Conservation (phyloP, 768 basidiomycete genomes). For the Stropharia rugosoannulata region DNA sequence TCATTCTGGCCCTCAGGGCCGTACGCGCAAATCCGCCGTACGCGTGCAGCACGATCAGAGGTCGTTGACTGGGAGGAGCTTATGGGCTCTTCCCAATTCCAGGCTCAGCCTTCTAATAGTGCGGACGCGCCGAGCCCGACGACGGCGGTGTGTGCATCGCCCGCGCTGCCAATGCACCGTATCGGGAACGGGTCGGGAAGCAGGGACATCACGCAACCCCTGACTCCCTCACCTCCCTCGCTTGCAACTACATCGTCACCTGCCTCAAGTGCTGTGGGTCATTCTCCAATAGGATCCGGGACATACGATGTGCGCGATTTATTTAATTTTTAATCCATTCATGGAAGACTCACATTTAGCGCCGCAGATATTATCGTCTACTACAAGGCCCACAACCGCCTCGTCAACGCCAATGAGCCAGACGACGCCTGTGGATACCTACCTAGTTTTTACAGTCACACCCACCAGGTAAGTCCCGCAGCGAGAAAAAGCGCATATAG, state of each 20-base stretch:
- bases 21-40: background rate
- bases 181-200: background rate
- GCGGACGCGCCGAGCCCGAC: constrained; percentile 7
- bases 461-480: constrained; percentile 21
- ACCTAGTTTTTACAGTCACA: constrained; percentile 18
- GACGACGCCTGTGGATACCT: background rate
- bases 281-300: constrained; percentile 14
- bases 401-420: constrained; percentile 13
- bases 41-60: constrained; percentile 5
- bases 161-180: background rate
- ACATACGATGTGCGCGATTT: constrained; percentile 11
- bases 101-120: constrained; percentile 7
- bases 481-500: background rate
- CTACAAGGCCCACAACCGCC: constrained; percentile 22
- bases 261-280: constrained; percentile 16
- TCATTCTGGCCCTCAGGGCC: background rate
- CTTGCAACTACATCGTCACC: constrained; percentile 21
- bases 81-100: constrained; percentile 4
- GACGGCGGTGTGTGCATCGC: background rate
- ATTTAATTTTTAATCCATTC: background rate
- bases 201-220: constrained; percentile 4
- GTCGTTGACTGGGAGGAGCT: constrained; percentile 15
- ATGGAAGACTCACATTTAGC: background rate
- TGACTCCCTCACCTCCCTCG: constrained; percentile 11
- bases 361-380: background rate